phyloP scores from a whole-genome alignment of 2,329 filamentous ascomycete genomes.

The Alternaria sp. region DNA sequence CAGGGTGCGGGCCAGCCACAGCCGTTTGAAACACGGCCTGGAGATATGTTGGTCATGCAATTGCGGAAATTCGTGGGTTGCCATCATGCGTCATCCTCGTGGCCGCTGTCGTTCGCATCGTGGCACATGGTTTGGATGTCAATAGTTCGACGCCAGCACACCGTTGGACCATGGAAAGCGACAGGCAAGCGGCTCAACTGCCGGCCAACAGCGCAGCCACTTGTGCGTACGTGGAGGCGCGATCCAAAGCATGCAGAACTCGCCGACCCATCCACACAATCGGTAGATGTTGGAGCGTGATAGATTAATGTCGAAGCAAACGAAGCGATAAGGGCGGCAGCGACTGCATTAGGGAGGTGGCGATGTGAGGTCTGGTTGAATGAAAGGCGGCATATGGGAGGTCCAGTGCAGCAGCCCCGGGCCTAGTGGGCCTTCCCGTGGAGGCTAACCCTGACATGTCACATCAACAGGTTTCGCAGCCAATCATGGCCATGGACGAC shows the following conservation, averaged over 20 bases:
- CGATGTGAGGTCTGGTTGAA: slow-evolving; percentile 12
- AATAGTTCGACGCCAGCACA: not conserved
- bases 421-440: slow-evolving; percentile 15
- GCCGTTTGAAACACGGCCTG: slow-evolving; percentile 20
- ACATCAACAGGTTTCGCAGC: not conserved
- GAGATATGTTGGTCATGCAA: not conserved
- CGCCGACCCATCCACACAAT: not conserved
- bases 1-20: slow-evolving; percentile 30
- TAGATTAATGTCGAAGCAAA: not conserved
- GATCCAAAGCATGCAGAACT: not conserved
- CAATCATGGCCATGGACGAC: not conserved
- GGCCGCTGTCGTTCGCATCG: not conserved
- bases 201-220: not conserved
- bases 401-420: slow-evolving; percentile 3
- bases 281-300: not conserved
- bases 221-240: not conserved
- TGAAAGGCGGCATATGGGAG: not conserved
- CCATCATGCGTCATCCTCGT: not conserved
- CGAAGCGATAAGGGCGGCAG: slow-evolving; percentile 1
- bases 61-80: not conserved
- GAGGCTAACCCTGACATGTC: slow-evolving; percentile 1
- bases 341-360: slow-evolving; percentile 33
- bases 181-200: not conserved
- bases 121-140: not conserved
- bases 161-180: not conserved